Conservation (phyloP, 192 early-diverging fungal genomes). For the Gigaspora rosea region DNA sequence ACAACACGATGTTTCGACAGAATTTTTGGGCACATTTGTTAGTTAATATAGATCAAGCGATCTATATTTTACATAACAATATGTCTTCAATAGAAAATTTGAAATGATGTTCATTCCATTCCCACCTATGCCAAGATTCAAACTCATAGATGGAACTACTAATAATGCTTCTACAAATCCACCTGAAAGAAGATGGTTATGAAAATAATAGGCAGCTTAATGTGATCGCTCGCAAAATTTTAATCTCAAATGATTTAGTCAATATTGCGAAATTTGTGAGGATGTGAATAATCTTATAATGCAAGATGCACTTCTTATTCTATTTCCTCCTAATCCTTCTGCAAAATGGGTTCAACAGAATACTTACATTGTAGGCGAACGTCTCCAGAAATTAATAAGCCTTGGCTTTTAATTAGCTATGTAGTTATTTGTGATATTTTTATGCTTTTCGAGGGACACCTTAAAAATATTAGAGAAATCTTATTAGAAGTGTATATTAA, state of each 20-base stretch:
- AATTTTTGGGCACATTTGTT: too few species aligned
- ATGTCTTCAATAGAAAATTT: background rate
- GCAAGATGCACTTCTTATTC: constrained; percentile 6
- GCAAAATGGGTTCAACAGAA: constrained; percentile 8
- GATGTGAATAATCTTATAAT: constrained; percentile 24
- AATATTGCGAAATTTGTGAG: constrained; percentile 13
- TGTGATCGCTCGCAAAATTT: constrained; percentile 11
- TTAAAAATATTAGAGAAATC: background rate
- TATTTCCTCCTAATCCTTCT: constrained; percentile 5
- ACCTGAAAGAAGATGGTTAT: too few species aligned
- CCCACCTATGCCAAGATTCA: background rate
- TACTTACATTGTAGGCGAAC: background rate
- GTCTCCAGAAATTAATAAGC: background rate
- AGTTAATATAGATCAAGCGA: background rate
- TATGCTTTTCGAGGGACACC: background rate
- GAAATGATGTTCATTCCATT: background rate
- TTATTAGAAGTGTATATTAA: background rate
- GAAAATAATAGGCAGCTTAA: constrained; percentile 7
- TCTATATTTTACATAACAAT: background rate
- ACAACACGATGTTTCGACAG: too few species aligned
- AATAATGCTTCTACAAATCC: too few species aligned
- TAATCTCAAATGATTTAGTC: constrained; percentile 1
- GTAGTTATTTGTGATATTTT: constrained; percentile 8
- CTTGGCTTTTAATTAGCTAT: constrained; percentile 15
- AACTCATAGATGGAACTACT: too few species aligned